Conservation (phyloP, 1,284 basidiomycete species). For the Puccinia novopanici region DNA sequence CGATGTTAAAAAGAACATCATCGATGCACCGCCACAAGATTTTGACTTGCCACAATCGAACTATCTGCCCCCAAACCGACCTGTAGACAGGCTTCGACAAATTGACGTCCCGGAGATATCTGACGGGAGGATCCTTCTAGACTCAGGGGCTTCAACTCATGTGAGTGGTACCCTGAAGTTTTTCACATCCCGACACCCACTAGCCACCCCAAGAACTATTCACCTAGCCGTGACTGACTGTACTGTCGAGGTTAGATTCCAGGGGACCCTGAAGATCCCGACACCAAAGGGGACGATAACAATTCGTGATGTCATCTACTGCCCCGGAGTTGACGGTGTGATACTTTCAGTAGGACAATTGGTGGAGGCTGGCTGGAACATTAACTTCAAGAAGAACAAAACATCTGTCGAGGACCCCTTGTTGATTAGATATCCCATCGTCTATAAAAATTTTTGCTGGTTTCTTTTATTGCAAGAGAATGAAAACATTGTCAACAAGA, state of each 20-base stretch:
- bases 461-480: background rate
- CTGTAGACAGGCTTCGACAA: background rate
- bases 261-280: background rate
- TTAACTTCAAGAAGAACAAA: too few species aligned
- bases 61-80: background rate
- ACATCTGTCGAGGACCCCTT: too few species aligned
- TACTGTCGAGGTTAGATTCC: background rate
- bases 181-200: background rate
- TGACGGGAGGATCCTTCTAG: background rate
- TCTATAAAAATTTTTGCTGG: conserved; percentile 22
- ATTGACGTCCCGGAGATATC: background rate
- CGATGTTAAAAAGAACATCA: background rate
- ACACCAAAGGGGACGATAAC: background rate
- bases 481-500: background rate
- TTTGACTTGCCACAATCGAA: background rate
- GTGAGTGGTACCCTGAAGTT: too few species aligned
- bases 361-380: background rate
- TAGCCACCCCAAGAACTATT: background rate
- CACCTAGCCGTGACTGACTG: background rate
- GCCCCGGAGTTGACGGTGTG: background rate
- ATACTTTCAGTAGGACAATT: conserved; percentile 4
- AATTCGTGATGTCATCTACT: background rate
- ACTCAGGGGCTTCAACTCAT: background rate
- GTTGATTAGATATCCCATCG: too few species aligned
- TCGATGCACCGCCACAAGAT: background rate